Evolutionary conservation across 176 grass and related monocot species (phyloP), one percentile per base, ranked within the genome.

Genomic region (Bolboschoenus planiculmis): DNA sequence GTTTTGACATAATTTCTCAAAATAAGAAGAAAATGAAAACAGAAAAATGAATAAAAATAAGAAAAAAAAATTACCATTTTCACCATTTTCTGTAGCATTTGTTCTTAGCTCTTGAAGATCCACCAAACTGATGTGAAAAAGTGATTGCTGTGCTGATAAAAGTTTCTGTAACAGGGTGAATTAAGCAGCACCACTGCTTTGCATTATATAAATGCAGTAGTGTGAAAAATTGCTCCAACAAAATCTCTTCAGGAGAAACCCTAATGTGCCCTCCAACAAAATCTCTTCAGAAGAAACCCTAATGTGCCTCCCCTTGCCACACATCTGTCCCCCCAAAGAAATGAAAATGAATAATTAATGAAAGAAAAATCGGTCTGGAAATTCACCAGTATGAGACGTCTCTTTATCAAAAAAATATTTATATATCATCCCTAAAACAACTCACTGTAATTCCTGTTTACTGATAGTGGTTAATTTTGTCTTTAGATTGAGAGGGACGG

Each of bases 401-500:
- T 35, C 2, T 9, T n/a, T 42, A 67, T 68, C 1, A 20, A 16
- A 42, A 40, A 1, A 15, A 23, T 3, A n/a, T n/a, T n/a, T n/a
- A n/a, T n/a, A 7, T n/a, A 9, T 67, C 0, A 21, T 70, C 20
- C 42, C 36, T 21, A 70, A 68, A 29, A 67, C 4, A 68, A 68
- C 64, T n/a, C 64, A 39, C 34, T 36, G 4, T 40, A 53, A 42
- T 70, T 70, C 34, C 58, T 81, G 15, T 42, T 63, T 56, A 47
- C 3, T 39, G 78, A 27, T 78, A 3, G n/a, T 83, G 65, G 65
- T n/a, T n/a, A 56, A 78, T 88, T 31, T 71, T 3, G 64, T 91
- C 53, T 62, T 53, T 78, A 98, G 96, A 84, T 87, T 98, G 81
- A 95, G 95, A 88, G 87, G 95, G 44, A 98, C 95, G 1, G 91